A percentile compares a stretch with the other conserved stretches of the same genome.
Evolutionary conservation across 2,329 filamentous ascomycete species (phyloP).

Genomic region (Lasiodiplodia sp.): DNA sequence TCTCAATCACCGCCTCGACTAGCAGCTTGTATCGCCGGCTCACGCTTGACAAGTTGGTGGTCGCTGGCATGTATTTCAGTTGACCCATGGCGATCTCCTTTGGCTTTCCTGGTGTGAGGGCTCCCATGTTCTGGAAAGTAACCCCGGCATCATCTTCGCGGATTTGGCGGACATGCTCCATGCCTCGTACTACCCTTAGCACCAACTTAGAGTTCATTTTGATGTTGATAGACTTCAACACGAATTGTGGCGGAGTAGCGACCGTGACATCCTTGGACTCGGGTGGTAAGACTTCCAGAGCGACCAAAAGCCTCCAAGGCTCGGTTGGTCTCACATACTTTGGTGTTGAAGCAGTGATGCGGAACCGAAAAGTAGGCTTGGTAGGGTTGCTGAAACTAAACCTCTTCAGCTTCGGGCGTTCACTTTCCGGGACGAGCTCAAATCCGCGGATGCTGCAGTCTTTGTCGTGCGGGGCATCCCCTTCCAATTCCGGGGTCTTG

Average conservation of each 20-base stretch:
- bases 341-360: not conserved
- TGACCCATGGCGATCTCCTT: slow-evolving; percentile 17
- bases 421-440: not conserved
- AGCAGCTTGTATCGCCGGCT: not conserved
- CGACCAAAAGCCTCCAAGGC: not conserved
- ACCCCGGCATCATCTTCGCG: not conserved
- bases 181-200: not conserved
- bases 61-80: not conserved
- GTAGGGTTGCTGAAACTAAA: slow-evolving; percentile 5
- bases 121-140: not conserved
- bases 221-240: slow-evolving; percentile 10
- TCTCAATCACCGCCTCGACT: not conserved
- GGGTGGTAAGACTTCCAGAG: not conserved
- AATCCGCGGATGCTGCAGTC: not conserved
- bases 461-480: not conserved
- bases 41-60: not conserved
- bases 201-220: not conserved
- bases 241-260: not conserved
- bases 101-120: not conserved
- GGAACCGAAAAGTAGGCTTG: not conserved
- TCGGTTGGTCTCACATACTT: slow-evolving; percentile 5
- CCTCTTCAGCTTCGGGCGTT: not conserved
- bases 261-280: not conserved
- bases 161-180: not conserved
- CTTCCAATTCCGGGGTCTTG: not conserved